Evolutionary conservation across 2,329 filamentous ascomycete species (phyloP).

Genomic region (Phialophora expanda): DNA sequence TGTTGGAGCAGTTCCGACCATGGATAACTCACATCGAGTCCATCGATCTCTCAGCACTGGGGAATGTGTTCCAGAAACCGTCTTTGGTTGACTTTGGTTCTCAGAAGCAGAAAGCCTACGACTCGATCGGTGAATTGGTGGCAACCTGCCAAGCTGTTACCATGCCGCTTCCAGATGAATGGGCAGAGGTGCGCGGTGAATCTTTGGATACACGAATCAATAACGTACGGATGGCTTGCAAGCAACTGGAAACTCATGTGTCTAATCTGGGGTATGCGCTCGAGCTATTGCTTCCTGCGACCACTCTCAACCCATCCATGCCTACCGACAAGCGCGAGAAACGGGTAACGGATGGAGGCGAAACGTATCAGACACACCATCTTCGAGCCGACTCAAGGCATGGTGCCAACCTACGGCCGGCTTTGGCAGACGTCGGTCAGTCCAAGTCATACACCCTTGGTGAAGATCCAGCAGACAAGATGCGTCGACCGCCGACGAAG

Average conservation of each 20-base stretch:
- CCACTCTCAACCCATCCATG: slow-evolving; percentile 63
- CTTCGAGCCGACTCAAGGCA: slow-evolving; percentile 50
- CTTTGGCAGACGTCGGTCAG: slow-evolving; percentile 50
- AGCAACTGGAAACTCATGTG: slow-evolving; percentile 83
- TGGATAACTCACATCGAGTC: slow-evolving; percentile 92
- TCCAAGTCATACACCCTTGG: slow-evolving; percentile 50
- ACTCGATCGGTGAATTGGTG: slow-evolving; percentile 87
- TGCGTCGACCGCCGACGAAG: slow-evolving; percentile 49
- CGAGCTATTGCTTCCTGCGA: slow-evolving; percentile 79
- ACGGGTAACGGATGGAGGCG: slow-evolving; percentile 41
- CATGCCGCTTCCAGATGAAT: slow-evolving; percentile 89
- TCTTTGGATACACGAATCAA: slow-evolving; percentile 85
- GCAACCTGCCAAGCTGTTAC: slow-evolving; percentile 89
- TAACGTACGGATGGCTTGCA: slow-evolving; percentile 75
- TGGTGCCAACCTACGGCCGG: slow-evolving; percentile 50
- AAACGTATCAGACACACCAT: slow-evolving; percentile 61
- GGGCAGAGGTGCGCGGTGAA: slow-evolving; percentile 89
- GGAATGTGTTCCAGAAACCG: slow-evolving; percentile 78
- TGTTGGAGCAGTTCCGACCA: slow-evolving; percentile 85
- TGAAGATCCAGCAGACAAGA: slow-evolving; percentile 45
- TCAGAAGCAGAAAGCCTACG: slow-evolving; percentile 92
- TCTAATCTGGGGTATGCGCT: slow-evolving; percentile 87
- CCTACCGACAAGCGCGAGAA: slow-evolving; percentile 60
- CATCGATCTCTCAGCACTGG: slow-evolving; percentile 81
- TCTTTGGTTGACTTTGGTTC: slow-evolving; percentile 84